These are phyloP conservation scores for Plasmopara muralis DNA, from an alignment of 352 stramenopile genomes.

Conservation along the genomic window DNA sequence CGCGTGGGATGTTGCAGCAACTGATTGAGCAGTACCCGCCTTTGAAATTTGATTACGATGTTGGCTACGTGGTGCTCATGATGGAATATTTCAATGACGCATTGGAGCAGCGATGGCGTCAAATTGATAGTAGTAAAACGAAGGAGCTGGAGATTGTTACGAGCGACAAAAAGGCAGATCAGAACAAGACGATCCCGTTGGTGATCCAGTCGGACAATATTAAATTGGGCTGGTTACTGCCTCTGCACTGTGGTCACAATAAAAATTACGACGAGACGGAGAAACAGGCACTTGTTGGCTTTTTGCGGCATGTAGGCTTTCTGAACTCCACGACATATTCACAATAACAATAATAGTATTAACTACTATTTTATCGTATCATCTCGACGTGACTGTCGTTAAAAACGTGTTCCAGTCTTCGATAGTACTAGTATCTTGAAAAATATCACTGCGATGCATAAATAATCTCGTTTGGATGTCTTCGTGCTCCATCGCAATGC, in stretches of 20 bases:
- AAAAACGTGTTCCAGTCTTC: slow-evolving; percentile 39
- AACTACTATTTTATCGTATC: background rate
- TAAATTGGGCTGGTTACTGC: slow-evolving; percentile 49
- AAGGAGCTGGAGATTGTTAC: slow-evolving; percentile 6
- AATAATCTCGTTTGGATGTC: slow-evolving; percentile 18
- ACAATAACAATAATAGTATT: slow-evolving; percentile 1
- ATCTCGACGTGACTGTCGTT: slow-evolving; percentile 3
- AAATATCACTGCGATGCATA: slow-evolving; percentile 19
- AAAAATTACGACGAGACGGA: slow-evolving; percentile 74
- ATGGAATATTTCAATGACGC: slow-evolving; percentile 72
- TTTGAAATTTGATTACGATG: slow-evolving; percentile 69
- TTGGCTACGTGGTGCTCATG: slow-evolving; percentile 63
- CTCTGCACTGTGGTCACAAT: slow-evolving; percentile 81
- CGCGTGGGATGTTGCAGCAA: slow-evolving; percentile 41
- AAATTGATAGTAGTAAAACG: slow-evolving; percentile 25
- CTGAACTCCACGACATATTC: slow-evolving; percentile 17
- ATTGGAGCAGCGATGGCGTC: slow-evolving; percentile 48
- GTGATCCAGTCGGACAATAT: slow-evolving; percentile 29
- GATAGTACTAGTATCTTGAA: slow-evolving; percentile 20
- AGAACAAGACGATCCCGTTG: slow-evolving; percentile 17
- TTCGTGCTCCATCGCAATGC: slow-evolving; percentile 24
- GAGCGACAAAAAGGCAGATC: slow-evolving; percentile 2
- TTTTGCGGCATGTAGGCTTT: slow-evolving; percentile 46
- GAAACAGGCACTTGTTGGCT: slow-evolving; percentile 56
- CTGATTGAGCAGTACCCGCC: slow-evolving; percentile 51